These are phyloP conservation scores for Trichoderma polysporum DNA, from an alignment of 2,329 filamentous ascomycete species.

Conservation along the genomic window DNA sequence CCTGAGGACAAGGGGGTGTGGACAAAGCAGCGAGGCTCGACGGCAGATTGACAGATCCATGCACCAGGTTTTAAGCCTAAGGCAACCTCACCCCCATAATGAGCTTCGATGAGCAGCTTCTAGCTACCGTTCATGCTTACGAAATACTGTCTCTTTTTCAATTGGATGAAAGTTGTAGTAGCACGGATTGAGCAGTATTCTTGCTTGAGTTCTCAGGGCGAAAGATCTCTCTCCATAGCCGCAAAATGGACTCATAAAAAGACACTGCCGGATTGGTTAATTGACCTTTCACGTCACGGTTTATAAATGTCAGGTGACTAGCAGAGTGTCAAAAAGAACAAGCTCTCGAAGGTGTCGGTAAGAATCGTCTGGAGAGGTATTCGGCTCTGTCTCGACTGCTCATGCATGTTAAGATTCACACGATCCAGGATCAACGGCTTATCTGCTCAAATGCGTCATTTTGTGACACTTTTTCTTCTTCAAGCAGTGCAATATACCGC, in stretches of 20 bases:
- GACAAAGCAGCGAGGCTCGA: constrained; percentile 12
- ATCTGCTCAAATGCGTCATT: constrained; percentile 5
- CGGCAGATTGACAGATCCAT: constrained; percentile 22
- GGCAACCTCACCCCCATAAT: constrained; percentile 16
- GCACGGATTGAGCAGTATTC: not conserved
- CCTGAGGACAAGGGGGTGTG: constrained; percentile 6
- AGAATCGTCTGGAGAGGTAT: too few species aligned
- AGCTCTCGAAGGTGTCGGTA: too few species aligned
- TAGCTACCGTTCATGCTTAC: not conserved
- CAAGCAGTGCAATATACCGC: not conserved
- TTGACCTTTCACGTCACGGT: not conserved
- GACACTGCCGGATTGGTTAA: not conserved
- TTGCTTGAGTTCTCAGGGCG: not conserved
- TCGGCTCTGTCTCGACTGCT: not conserved
- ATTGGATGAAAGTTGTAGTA: not conserved
- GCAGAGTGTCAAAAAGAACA: not conserved
- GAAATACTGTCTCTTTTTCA: not conserved
- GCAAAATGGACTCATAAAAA: not conserved
- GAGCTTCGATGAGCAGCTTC: not conserved
- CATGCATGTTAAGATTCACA: not conserved
- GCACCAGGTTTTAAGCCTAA: constrained; percentile 19
- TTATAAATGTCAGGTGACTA: not conserved
- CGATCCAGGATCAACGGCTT: not conserved
- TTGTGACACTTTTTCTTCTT: not conserved
- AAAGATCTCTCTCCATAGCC: not conserved